Evolutionary conservation across 2,329 filamentous ascomycete species (phyloP), one percentile per base, ranked within the genome.

Genomic region (Fusarium setosum): DNA sequence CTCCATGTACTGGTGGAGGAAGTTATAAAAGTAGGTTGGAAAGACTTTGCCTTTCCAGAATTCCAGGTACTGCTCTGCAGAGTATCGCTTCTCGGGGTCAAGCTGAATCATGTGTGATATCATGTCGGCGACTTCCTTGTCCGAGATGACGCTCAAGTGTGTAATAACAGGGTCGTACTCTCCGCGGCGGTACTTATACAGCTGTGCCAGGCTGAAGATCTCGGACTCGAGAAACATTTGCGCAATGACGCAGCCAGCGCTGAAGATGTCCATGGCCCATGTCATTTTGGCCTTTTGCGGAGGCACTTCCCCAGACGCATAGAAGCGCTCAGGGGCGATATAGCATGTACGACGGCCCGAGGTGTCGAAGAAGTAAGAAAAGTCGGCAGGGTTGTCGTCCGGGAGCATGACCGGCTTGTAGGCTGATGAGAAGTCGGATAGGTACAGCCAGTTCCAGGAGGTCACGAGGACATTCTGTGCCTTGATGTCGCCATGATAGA

Each of bases 261-360:
- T 98, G 81, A 99, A 99, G 32, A 99, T 91, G 75, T 99, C 96
- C 96, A 99, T 99, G 34, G 96, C 95, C 94, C 95, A 97, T 5
- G 85, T 89, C 72, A 89, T 79, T 80, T 88, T 82, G 75, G 87
- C 76, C 55, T 82, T 78, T 34, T 84, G 86, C 47, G 90, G 86
- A 7, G 88, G 85, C 18, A 88, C 85, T 67, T 91, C 87, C 20
- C 89, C 90, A 4, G 90, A 84, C 5, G 88, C 88, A 17, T 96
- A 83, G 75, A 99, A 99, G 38, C 96, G 86, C 76, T 99, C 96
- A 2, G 96, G 96, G 0, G 96, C 96, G 24, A 99, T 83, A 73
- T 99, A 98, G 79, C 96, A 99, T 5, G 94, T 97, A 52, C 96
- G 87, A 55, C 94, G 88, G 7, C 93, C 93, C 5, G 94, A 97